phyloP scores from a whole-genome alignment of 345 rosid species.

The Excoecaria agallocha region DNA sequence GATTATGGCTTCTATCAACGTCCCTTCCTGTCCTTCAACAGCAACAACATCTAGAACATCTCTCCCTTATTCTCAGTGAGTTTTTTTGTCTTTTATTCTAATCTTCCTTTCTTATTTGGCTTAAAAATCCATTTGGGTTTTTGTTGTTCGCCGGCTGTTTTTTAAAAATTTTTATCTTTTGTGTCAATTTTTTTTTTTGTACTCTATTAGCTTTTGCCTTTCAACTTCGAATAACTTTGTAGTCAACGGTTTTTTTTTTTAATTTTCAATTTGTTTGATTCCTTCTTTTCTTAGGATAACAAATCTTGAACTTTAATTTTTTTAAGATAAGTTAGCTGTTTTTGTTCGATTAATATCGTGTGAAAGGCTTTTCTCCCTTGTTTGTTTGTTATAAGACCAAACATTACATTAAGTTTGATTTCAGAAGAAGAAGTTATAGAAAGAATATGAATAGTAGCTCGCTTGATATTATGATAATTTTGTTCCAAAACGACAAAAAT shows the following conservation, averaged over 20 bases:
- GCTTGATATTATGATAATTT: neutral
- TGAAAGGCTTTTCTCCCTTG: too few species aligned
- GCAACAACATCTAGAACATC: constrained; percentile 18
- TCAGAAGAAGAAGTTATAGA: too few species aligned
- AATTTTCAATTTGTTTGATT: neutral
- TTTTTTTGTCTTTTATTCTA: neutral
- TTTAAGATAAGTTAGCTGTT: neutral
- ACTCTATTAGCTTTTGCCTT: neutral
- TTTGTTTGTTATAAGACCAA: too few species aligned
- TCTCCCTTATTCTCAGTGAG: constrained; percentile 16
- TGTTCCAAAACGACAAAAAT: neutral
- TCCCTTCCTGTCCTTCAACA: constrained; percentile 18
- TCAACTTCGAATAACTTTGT: too few species aligned
- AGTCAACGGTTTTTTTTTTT: too few species aligned
- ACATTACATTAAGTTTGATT: too few species aligned
- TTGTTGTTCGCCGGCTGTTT: neutral
- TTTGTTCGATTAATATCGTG: neutral
- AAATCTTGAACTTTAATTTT: neutral
- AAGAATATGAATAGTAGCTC: too few species aligned
- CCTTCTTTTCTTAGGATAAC: neutral
- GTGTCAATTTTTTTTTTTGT: neutral
- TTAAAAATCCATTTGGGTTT: neutral
- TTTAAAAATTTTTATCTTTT: neutral
- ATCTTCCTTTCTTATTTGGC: neutral
- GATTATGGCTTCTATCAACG: constrained; percentile 18